Base-by-base conservation (phyloP, 78 protist species). In the Trichosphaerium sp. region DNA sequence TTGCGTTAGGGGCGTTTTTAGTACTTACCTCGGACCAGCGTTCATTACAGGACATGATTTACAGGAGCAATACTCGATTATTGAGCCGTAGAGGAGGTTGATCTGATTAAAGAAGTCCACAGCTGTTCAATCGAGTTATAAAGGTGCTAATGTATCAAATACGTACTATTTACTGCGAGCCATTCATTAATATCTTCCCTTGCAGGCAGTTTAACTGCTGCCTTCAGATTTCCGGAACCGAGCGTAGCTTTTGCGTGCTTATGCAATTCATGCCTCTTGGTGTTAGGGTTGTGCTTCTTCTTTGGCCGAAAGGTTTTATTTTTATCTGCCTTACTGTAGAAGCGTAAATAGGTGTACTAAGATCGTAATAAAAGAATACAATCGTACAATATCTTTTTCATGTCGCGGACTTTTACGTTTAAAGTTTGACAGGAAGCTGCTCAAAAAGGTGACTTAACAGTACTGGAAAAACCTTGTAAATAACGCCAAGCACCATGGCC, bases 101-200 rank as follows among this genome's bases (percentile, higher is more conserved):
- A 91, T 91, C 76, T 90, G 93, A 80, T 94, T 93, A 89, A 85
- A 96, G 82, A 96, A 96, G 64, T 96, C 99, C 31, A 93, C 88
- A 15, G 94, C 91, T 86, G 83, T 37, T 47, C 51, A 47, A 47
- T 47, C 51, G 21, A 47, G 21, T n/a, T 47, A 47, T n/a, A 21
- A 21, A 21, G 21, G 21, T 47, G 32, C 21, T n/a, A 21, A 47
- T 21, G 21, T 21, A 47, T n/a, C 51, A 47, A 47, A 47, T 10
- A 28, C 80, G 23, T 69, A 77, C 84, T 83, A 38, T 83, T 83
- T 23, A 83, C 84, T 40, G 88, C 88, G 31, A 83, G 65, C 88
- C 88, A 83, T 60, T 83, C 88, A 29, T 83, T 71, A n/a, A 78
- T 39, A 63, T 83, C 84, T 59, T 83, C 88, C 56, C 88, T 67